These are phyloP conservation scores for Candida orba DNA, from an alignment of 805 yeast genomes.

Conservation along the genomic window DNA sequence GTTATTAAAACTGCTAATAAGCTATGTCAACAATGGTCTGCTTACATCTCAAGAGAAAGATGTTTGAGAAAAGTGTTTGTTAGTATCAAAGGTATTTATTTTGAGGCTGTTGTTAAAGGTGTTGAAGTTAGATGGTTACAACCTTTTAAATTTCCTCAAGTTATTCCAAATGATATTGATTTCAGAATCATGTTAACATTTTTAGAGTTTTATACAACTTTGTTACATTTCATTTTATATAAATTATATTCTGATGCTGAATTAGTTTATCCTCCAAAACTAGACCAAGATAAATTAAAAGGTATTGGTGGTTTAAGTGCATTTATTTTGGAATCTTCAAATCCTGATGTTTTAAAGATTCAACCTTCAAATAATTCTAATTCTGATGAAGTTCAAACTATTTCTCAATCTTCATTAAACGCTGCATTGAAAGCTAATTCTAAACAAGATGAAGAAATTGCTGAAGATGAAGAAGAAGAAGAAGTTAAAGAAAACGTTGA, in stretches of 20 bases:
- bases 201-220: constrained; percentile 89
- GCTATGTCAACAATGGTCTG: constrained; percentile 92
- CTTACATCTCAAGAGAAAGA: constrained; percentile 82
- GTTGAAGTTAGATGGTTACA: constrained; percentile 94
- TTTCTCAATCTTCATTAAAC: constrained; percentile 39
- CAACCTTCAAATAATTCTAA: constrained; percentile 17
- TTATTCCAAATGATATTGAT: constrained; percentile 89
- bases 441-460: constrained; percentile 29
- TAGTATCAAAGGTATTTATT: constrained; percentile 94
- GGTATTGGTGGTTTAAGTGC: constrained; percentile 87
- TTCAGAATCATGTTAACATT: constrained; percentile 96
- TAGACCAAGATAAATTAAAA: constrained; percentile 59
- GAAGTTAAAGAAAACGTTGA: constrained; percentile 36
- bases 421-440: constrained; percentile 42
- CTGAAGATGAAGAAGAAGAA: constrained; percentile 28
- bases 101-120: constrained; percentile 83
- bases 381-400: constrained; percentile 23
- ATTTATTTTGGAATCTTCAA: constrained; percentile 58
- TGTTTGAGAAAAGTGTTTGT: constrained; percentile 84
- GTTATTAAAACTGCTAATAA: constrained; percentile 84
- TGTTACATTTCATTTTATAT: constrained; percentile 80
- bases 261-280: constrained; percentile 85
- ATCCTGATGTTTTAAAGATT: constrained; percentile 17
- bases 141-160: constrained; percentile 95
- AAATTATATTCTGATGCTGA: constrained; percentile 81